A percentile compares a stretch with the other conserved stretches of the same genome.
Evolutionary conservation across 371 early-diverging fungal genomes (phyloP).

Genomic region (Mortierella sp.): DNA sequence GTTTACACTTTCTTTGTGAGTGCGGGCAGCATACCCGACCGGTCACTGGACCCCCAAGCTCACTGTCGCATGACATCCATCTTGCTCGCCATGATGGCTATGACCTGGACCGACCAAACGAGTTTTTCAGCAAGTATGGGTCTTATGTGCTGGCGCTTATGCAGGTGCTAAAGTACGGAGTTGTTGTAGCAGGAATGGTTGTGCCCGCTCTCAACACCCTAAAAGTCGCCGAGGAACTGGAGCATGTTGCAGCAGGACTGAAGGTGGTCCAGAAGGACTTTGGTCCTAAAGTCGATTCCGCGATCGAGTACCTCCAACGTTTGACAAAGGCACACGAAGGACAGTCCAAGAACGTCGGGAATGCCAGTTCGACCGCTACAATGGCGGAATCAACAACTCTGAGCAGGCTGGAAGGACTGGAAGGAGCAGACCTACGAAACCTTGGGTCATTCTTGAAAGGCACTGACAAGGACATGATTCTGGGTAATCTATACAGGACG

Average conservation of each 20-base stretch:
- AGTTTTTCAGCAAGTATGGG: conserved; percentile 21
- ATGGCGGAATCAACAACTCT: too few relatives aligned
- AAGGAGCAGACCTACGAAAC: conserved; percentile 8
- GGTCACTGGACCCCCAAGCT: neutral
- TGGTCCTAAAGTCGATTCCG: neutral
- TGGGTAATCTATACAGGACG: conserved; percentile 12
- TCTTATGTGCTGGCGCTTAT: conserved; percentile 13
- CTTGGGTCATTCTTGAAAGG: neutral
- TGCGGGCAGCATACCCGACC: conserved; percentile 15
- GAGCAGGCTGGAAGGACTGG: neutral
- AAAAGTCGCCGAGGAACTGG: neutral
- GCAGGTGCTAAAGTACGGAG: conserved; percentile 21
- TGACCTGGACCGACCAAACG: conserved; percentile 9
- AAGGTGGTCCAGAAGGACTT: neutral
- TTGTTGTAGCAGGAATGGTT: neutral
- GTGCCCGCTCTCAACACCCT: neutral
- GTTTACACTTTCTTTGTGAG: conserved; percentile 16
- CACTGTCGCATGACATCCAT: conserved; percentile 7
- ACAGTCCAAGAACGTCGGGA: too few relatives aligned
- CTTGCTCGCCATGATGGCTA: conserved; percentile 22
- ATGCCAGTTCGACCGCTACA: neutral
- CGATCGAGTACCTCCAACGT: neutral
- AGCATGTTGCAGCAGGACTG: neutral
- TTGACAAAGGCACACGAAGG: neutral
- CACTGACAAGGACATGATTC: neutral